Conservation (phyloP, 169 alveolate genomes). For the Amoebophrya sp. region DNA sequence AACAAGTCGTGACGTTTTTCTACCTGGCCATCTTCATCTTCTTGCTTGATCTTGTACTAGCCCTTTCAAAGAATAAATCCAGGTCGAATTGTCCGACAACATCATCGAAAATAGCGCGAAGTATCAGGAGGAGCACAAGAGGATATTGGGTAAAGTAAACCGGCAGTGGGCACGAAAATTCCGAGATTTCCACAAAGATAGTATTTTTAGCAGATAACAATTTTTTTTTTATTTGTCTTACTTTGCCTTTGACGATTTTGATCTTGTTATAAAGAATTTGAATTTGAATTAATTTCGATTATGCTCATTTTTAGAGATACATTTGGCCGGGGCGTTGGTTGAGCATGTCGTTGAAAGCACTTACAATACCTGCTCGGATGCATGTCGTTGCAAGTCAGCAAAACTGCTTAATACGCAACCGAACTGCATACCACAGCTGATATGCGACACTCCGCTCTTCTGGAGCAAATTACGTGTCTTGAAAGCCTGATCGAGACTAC, state of each 20-base stretch:
- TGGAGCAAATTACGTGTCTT: neutral
- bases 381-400: neutral
- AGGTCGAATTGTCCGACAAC: neutral
- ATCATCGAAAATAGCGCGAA: neutral
- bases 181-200: neutral
- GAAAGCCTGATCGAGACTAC: neutral
- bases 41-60: no score
- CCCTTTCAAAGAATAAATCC: no score
- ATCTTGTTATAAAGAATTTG: neutral
- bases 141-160: neutral
- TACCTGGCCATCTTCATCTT: no score
- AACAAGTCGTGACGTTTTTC: no score
- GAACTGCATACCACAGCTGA: neutral
- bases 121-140: neutral
- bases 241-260: neutral
- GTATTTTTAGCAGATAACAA: no score
- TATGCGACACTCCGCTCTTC: neutral
- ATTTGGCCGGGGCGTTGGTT: no score
- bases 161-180: slow-evolving; percentile 4
- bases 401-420: no score
- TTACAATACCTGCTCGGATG: neutral
- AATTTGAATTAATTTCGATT: neutral
- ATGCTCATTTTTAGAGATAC: no score
- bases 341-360: neutral
- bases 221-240: no score